A percentile compares a stretch with the other conserved stretches of the same genome.
phyloP scores from a whole-genome alignment of 2,329 filamentous ascomycete species.

The Epichloe hybrida region DNA sequence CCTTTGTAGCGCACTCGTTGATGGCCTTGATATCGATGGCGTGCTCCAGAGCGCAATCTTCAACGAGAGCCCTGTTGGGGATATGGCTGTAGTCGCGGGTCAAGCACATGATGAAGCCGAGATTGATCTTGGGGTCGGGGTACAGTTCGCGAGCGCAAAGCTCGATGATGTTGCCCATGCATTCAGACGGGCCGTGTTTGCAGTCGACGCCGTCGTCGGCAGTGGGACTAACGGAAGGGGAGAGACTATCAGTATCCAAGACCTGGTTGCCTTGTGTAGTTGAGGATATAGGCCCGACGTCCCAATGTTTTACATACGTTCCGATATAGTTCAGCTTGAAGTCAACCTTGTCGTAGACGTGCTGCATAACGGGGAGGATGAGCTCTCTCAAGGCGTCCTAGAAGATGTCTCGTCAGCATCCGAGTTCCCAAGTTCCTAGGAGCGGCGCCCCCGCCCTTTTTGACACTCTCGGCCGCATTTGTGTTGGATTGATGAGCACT shows the following conservation, averaged over 20 bases:
- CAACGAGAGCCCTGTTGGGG: constrained; percentile 61
- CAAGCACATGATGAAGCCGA: constrained; percentile 90
- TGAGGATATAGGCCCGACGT: background rate
- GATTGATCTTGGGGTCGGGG: constrained; percentile 71
- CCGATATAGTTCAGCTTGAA: constrained; percentile 89
- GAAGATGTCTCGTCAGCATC: background rate
- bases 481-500: constrained; percentile 4
- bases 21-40: constrained; percentile 71
- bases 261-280: too few species aligned
- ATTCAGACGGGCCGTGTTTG: constrained; percentile 81
- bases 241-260: too few species aligned
- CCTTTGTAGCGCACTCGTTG: constrained; percentile 67
- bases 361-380: constrained; percentile 76
- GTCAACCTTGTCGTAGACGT: constrained; percentile 69
- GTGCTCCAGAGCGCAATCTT: constrained; percentile 83
- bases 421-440: background rate
- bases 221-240: constrained; percentile 36
- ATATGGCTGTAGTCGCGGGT: constrained; percentile 63
- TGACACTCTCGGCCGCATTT: background rate
- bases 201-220: constrained; percentile 74
- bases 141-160: constrained; percentile 79
- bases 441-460: background rate
- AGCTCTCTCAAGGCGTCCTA: constrained; percentile 66
- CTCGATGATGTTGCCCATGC: constrained; percentile 84
- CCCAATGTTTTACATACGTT: constrained; percentile 35